Conservation (phyloP, 1,139 yeast genomes). For the Protomyces inouyei region DNA sequence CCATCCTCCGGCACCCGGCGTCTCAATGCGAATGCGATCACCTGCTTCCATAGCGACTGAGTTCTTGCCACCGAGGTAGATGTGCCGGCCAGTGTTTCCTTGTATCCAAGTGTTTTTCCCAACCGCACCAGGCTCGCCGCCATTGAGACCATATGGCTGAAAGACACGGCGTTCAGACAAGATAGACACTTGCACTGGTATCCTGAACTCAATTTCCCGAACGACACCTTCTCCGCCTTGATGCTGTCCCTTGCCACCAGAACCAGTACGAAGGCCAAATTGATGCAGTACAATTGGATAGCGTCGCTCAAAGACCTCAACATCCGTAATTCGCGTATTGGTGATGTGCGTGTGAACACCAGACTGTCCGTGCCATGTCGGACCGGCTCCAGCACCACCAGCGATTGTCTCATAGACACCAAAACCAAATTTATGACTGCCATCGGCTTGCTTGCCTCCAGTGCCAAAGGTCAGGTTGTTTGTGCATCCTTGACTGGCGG, state of each 20-base stretch:
- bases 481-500: conserved; percentile 63
- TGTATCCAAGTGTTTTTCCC: conserved; percentile 57
- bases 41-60: conserved; percentile 50
- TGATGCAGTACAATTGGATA: conserved; percentile 59
- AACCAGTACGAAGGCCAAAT: conserved; percentile 50
- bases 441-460: conserved; percentile 45
- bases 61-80: conserved; percentile 57
- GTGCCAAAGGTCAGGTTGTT: conserved; percentile 68
- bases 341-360: conserved; percentile 72
- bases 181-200: conserved; percentile 54
- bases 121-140: conserved; percentile 55
- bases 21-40: conserved; percentile 51
- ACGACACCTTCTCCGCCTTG: conserved; percentile 61
- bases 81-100: conserved; percentile 31
- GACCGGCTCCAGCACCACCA: conserved; percentile 56
- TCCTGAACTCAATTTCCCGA: conserved; percentile 56
- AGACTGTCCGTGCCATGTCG: conserved; percentile 56
- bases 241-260: conserved; percentile 57
- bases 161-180: conserved; percentile 57
- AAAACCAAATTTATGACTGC: conserved; percentile 46
- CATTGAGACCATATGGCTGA: conserved; percentile 58
- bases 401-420: conserved; percentile 55
- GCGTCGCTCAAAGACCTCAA: conserved; percentile 61
- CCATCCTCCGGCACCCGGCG: conserved; percentile 50
- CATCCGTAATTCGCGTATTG: conserved; percentile 65